These are phyloP conservation scores for Russula olivacea DNA, from an alignment of 768 basidiomycete genomes.

Conservation along the genomic window DNA sequence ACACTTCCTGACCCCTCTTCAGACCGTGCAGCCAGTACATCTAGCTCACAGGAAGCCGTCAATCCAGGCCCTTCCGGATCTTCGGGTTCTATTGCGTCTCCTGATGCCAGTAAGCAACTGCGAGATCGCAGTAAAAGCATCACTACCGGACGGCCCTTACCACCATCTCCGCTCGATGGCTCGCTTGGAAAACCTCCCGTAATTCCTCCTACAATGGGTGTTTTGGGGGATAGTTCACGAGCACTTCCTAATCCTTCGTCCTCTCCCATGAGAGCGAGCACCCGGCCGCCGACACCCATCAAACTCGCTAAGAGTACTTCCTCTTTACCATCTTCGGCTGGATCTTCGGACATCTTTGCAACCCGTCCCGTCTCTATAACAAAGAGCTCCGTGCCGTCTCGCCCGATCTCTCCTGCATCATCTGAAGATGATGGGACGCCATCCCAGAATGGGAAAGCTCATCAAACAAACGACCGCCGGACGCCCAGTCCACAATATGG, in stretches of 20 bases:
- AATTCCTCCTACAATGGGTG: constrained; percentile 13
- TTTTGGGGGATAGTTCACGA: constrained; percentile 5
- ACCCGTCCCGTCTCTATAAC: constrained; percentile 9
- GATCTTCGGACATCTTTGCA: constrained; percentile 10
- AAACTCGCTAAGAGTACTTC: constrained; percentile 13
- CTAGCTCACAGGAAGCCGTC: constrained; percentile 15
- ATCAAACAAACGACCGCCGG: constrained; percentile 1
- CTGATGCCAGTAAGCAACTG: background rate
- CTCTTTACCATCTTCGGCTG: constrained; percentile 8
- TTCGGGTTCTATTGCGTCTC: background rate
- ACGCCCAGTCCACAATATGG: constrained; percentile 26
- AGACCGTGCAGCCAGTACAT: constrained; percentile 7
- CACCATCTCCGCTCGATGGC: constrained; percentile 22
- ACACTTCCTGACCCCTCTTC: constrained; percentile 23
- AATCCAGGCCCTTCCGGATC: constrained; percentile 6
- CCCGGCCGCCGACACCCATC: constrained; percentile 14
- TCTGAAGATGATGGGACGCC: constrained; percentile 19
- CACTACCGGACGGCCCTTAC: constrained; percentile 21
- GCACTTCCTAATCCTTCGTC: constrained; percentile 13
- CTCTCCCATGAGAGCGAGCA: constrained; percentile 7
- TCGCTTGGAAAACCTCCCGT: constrained; percentile 10
- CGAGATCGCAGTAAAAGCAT: constrained; percentile 24
- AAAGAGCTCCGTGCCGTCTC: constrained; percentile 10
- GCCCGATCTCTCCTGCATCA: constrained; percentile 20
- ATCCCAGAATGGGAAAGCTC: constrained; percentile 12